Base-by-base conservation (phyloP, 1,284 basidiomycete genomes). In the Grifola frondosa region DNA sequence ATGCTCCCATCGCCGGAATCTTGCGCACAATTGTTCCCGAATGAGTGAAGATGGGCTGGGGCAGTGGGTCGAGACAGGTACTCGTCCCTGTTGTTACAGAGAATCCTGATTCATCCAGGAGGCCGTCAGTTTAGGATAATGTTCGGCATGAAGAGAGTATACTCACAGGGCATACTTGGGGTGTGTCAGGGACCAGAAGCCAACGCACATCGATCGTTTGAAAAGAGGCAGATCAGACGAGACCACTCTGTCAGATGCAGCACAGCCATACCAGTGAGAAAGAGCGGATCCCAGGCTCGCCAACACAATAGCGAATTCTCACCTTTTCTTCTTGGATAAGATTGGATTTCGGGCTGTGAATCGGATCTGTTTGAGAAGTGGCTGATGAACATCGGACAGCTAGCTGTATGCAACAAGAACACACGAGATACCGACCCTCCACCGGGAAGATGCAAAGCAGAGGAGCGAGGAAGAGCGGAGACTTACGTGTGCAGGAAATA, bases 71-170 rank as follows among this genome's bases (percentile, higher is more conserved):
- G 73, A 44, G 71, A 62, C 42, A 91, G 68, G 58, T 65, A 77
- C 57, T 91, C 88, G 63, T 91, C 88, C 40, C 88, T 78, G 62
- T 90, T 91, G 44, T 73, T 78, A 56, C 80, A 82, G 30, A 91
- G 63, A 43, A 90, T 81, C 30, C 88, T 91, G 53, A 30, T 49
- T 36, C 23, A 35, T 35, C 37, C 40, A 41, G 36, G 29, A 35
- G 15, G 29, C 32, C 41, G 30, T 48, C 42, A 42, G 41, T 20
- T 30, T 34, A 26, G 17, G 37, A 40, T 37, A 30, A 23, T 40
- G 40, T 22, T 39, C 44, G 22, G 30, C 28, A 30, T 36, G 36
- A 32, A 44, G 24, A 31, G 23, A 19, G 40, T 54, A 40, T 21
- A 75, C 88, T 66, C 64, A 89, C 88, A 91, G 71, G 11, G 87